These are phyloP conservation scores for Metarhizium sp. DNA, from an alignment of 2,329 filamentous ascomycete genomes.

Conservation along the genomic window DNA sequence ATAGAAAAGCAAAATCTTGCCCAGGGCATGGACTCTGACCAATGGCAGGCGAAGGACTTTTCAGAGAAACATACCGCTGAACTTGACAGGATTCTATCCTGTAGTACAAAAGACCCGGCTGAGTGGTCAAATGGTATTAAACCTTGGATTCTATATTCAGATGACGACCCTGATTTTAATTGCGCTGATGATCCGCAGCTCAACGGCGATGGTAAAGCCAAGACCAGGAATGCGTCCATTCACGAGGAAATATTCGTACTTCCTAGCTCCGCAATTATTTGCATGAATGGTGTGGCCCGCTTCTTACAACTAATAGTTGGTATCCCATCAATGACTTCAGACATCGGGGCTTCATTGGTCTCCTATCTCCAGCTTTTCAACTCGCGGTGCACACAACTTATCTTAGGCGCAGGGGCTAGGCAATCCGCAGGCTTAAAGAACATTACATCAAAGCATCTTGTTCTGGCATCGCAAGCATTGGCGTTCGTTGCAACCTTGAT, in stretches of 20 bases:
- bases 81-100: slow-evolving; percentile 54
- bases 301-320: slow-evolving; percentile 76
- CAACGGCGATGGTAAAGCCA: slow-evolving; percentile 49
- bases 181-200: slow-evolving; percentile 26
- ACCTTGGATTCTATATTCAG: slow-evolving; percentile 44
- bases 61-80: slow-evolving; percentile 48
- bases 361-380: slow-evolving; percentile 92
- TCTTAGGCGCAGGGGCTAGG: slow-evolving; percentile 88
- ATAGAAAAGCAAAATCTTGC: slow-evolving; percentile 65
- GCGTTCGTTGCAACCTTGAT: slow-evolving; percentile 81
- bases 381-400: slow-evolving; percentile 86
- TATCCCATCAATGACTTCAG: slow-evolving; percentile 81
- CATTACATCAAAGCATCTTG: slow-evolving; percentile 91
- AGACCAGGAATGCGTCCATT: slow-evolving; percentile 62
- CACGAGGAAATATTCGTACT: slow-evolving; percentile 81
- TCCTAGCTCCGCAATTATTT: slow-evolving; percentile 71
- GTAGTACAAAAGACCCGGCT: slow-evolving; percentile 61
- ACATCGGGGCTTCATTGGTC: slow-evolving; percentile 69
- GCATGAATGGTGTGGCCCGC: slow-evolving; percentile 70
- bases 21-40: slow-evolving; percentile 69
- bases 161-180: slow-evolving; percentile 23
- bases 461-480: slow-evolving; percentile 80
- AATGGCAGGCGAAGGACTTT: slow-evolving; percentile 73
- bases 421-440: slow-evolving; percentile 84
- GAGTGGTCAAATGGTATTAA: slow-evolving; percentile 55